These are phyloP conservation scores for Rutstroemia sp. DNA, from an alignment of 2,329 filamentous ascomycete species.

Conservation along the genomic window DNA sequence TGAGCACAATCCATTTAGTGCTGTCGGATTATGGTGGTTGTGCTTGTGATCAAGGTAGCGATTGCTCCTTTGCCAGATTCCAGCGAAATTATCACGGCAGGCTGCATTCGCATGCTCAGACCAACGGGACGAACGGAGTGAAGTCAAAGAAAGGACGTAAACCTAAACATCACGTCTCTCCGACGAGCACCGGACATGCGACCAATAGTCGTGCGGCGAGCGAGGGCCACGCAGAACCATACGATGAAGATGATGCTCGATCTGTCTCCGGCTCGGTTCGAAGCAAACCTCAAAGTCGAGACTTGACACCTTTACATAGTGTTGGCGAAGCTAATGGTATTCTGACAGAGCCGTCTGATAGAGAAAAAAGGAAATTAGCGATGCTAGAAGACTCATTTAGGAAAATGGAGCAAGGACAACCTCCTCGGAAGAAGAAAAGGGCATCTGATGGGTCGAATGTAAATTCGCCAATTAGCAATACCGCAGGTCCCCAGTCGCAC, in stretches of 20 bases:
- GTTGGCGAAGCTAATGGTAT: constrained; percentile 44
- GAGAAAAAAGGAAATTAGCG: constrained; percentile 59
- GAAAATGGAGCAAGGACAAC: constrained; percentile 53
- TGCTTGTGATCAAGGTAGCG: constrained; percentile 58
- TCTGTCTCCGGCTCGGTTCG: constrained; percentile 44
- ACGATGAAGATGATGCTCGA: constrained; percentile 44
- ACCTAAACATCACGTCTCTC: constrained; percentile 49
- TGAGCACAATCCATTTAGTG: constrained; percentile 59
- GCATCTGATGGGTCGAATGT: constrained; percentile 43
- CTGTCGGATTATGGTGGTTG: constrained; percentile 75
- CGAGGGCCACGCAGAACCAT: constrained; percentile 51
- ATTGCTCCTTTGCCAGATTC: constrained; percentile 58
- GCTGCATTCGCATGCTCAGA: constrained; percentile 40
- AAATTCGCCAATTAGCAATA: constrained; percentile 11
- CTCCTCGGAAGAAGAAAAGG: constrained; percentile 55
- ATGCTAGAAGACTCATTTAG: constrained; percentile 58
- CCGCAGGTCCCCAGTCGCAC: constrained; percentile 16
- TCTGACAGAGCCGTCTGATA: constrained; percentile 55
- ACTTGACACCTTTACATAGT: constrained; percentile 48
- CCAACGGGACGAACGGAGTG: constrained; percentile 26
- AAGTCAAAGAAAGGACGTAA: constrained; percentile 36
- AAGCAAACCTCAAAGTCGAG: constrained; percentile 60
- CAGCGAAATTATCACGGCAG: constrained; percentile 49
- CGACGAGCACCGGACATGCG: constrained; percentile 53
- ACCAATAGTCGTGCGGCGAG: constrained; percentile 58